phyloP scores from a whole-genome alignment of 371 early-diverging fungal species.

The Lichtheimia corymbifera region DNA sequence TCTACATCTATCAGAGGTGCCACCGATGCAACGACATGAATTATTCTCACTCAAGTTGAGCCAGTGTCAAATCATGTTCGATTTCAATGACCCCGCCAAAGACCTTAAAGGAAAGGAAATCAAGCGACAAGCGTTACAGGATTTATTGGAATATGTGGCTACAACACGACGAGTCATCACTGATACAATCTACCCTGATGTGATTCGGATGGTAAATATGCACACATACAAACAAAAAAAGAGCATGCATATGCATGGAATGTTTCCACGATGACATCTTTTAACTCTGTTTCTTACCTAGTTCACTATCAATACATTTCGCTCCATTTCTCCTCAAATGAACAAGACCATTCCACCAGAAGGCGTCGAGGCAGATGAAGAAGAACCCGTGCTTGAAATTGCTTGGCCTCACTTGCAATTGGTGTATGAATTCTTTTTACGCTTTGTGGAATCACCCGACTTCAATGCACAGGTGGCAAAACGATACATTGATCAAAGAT shows the following conservation, averaged over 20 bases:
- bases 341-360: constrained; percentile 56
- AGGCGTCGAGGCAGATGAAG: constrained; percentile 97
- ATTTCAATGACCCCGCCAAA: constrained; percentile 88
- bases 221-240: not conserved
- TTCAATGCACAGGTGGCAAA: constrained; percentile 91
- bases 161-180: constrained; percentile 84
- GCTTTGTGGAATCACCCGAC: constrained; percentile 95
- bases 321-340: constrained; percentile 91
- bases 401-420: constrained; percentile 98
- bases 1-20: constrained; percentile 63
- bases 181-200: constrained; percentile 87
- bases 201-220: constrained; percentile 85
- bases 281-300: constrained; percentile 25
- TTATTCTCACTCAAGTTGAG: constrained; percentile 84
- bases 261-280: too few species aligned
- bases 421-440: constrained; percentile 95
- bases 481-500: constrained; percentile 24
- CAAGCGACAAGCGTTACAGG: constrained; percentile 87
- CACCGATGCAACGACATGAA: constrained; percentile 71
- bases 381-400: constrained; percentile 93
- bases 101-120: constrained; percentile 94
- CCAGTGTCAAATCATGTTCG: constrained; percentile 92
- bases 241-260: too few species aligned
- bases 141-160: constrained; percentile 91
- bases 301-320: constrained; percentile 91